These are phyloP conservation scores for Escallonia rubra DNA, from an alignment of 129 eudicot species.

Conservation along the genomic window DNA sequence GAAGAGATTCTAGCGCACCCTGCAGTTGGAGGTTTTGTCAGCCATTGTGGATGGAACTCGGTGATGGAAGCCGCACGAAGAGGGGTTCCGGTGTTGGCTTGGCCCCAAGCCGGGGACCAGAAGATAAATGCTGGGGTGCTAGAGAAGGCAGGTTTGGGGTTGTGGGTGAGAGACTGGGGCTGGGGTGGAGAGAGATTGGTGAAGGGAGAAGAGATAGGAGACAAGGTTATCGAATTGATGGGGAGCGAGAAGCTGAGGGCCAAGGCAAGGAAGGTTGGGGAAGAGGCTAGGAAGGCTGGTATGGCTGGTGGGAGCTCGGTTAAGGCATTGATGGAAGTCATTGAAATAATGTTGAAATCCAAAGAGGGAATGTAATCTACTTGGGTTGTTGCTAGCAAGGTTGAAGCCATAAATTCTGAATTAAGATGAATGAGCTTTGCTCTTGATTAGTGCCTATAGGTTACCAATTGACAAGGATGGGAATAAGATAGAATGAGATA, in stretches of 20 bases:
- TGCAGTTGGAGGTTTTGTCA: constrained; percentile 37
- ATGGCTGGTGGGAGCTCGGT: constrained; percentile 27
- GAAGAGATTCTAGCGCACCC: constrained; percentile 32
- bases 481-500: too few relatives aligned
- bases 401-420: too few relatives aligned
- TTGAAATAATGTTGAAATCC: constrained; percentile 10
- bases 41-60: constrained; percentile 59
- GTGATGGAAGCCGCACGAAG: constrained; percentile 33
- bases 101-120: constrained; percentile 53
- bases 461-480: too few relatives aligned
- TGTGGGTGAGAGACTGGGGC: constrained; percentile 13
- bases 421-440: too few relatives aligned
- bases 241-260: constrained; percentile 3
- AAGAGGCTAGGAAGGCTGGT: constrained; percentile 30
- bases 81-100: constrained; percentile 25
- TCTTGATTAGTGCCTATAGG: too few relatives aligned
- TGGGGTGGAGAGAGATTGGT: constrained; percentile 13
- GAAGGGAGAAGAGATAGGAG: constrained; percentile 18
- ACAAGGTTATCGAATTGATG: constrained; percentile 21
- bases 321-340: constrained; percentile 19
- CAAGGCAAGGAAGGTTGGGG: constrained; percentile 27
- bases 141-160: constrained; percentile 36
- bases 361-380: too few relatives aligned
- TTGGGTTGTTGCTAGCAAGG: too few relatives aligned
- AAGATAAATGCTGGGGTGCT: constrained; percentile 35